Base-by-base conservation (phyloP, 176 grass and related monocot genomes). In the Rhynchospora breviuscula region DNA sequence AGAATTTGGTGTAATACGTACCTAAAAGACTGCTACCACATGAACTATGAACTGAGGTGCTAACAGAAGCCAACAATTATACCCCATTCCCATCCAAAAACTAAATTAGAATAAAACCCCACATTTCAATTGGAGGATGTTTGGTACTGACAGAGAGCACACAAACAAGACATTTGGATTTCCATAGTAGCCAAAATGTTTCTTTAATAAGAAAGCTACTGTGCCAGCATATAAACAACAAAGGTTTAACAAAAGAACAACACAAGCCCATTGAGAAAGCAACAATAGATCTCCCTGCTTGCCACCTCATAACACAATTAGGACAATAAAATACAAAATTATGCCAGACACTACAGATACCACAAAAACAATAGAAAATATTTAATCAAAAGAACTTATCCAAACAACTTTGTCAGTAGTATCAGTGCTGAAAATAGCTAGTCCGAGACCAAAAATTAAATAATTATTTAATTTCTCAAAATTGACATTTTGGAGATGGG, bases 151-250 rank as follows among this genome's bases (percentile, higher is more conserved):
- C 40, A 70, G n/a, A 54, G 6, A 54, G 1, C 13, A 54, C 15
- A 76, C 72, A 29, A 62, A 18, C 12, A 21, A 63, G 13, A 60
- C 6, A 45, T 80, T 44, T 62, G 54, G 51, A 52, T 13, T 80
- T 86, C n/a, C 19, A 60, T 85, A 44, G 53, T 59, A 49, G 29
- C 19, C n/a, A 70, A 86, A 56, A 56, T 57, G 8, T 66, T 86
- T 79, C 69, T 43, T 18, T 67, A 85, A 79, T 26, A 15, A 67
- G 74, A 80, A 68, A 79, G 61, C 59, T 35, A 67, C 17, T 68
- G 1, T 49, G 43, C 18, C 47, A 86, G 54, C 53, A 72, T 14
- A 69, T 23, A 86, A 86, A 52, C 43, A 85, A 75, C 4, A 53
- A 80, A 86, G 31, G 59, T 77, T 25, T 10, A 56, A 26, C 62